phyloP scores from a whole-genome alignment of 1,139 yeast species.

The Yamadazyma friedrichii region DNA sequence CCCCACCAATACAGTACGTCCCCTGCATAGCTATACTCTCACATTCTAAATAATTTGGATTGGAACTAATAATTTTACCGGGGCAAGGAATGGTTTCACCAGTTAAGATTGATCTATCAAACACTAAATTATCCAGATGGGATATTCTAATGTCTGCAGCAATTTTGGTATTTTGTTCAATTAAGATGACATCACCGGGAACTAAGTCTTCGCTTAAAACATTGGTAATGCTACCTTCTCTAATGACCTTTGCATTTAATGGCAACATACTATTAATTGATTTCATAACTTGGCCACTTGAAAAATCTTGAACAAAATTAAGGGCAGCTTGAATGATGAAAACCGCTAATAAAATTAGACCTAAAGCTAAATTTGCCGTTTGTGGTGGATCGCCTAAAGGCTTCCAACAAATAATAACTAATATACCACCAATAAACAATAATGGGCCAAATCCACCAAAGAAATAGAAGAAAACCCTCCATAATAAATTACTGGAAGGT shows the following conservation, averaged over 20 bases:
- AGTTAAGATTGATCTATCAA: constrained; percentile 36
- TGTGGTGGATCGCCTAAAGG: constrained; percentile 54
- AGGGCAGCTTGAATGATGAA: constrained; percentile 48
- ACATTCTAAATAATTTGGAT: constrained; percentile 45
- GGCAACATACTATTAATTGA: constrained; percentile 49
- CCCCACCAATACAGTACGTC: constrained; percentile 34
- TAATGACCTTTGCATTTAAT: constrained; percentile 24
- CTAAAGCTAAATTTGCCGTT: constrained; percentile 45
- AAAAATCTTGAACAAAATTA: constrained; percentile 51
- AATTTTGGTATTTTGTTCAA: constrained; percentile 27
- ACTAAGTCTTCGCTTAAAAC: constrained; percentile 25
- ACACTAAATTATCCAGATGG: constrained; percentile 27
- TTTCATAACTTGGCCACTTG: constrained; percentile 49
- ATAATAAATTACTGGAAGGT: constrained; percentile 32
- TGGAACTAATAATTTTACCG: constrained; percentile 19
- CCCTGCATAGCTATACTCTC: constrained; percentile 46
- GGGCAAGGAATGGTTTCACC: constrained; percentile 33
- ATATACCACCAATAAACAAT: constrained; percentile 44
- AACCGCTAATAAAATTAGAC: constrained; percentile 42
- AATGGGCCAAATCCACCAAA: constrained; percentile 54
- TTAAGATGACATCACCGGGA: constrained; percentile 30
- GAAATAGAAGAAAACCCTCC: constrained; percentile 35
- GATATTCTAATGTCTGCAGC: constrained; percentile 34
- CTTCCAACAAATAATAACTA: constrained; percentile 48
- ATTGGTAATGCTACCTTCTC: constrained; percentile 19